These are phyloP conservation scores for Ulmus americana DNA, from an alignment of 331 rosid genomes.

Conservation along the genomic window DNA sequence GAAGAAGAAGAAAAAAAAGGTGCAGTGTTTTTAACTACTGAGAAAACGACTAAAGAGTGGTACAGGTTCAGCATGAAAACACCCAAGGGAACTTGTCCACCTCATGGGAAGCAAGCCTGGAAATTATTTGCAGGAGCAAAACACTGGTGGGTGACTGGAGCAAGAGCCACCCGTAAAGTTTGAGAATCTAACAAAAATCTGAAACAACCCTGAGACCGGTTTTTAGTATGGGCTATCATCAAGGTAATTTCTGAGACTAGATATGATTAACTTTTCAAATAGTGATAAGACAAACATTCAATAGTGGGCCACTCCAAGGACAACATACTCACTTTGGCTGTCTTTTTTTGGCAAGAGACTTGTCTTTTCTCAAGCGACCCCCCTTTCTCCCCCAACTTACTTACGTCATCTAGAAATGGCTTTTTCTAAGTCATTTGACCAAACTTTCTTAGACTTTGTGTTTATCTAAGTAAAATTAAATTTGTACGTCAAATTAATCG, in stretches of 20 bases:
- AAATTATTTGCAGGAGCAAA: background rate
- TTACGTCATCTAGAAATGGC: constrained; percentile 19
- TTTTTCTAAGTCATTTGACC: constrained; percentile 8
- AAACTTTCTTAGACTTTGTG: no score
- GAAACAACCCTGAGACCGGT: constrained; percentile 18
- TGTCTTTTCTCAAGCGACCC: constrained; percentile 45
- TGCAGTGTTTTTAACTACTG: constrained; percentile 1
- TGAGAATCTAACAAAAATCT: constrained; percentile 23
- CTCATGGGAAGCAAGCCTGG: constrained; percentile 9
- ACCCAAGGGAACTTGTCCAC: constrained; percentile 8
- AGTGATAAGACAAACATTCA: constrained; percentile 60
- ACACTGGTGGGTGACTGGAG: background rate
- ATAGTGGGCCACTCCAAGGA: constrained; percentile 55
- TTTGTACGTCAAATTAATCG: no score
- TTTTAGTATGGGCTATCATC: background rate
- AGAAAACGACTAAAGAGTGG: background rate
- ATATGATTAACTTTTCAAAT: constrained; percentile 16
- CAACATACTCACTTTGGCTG: constrained; percentile 25
- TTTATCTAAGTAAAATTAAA: no score
- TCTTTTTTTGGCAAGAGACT: constrained; percentile 31
- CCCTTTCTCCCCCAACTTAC: constrained; percentile 14
- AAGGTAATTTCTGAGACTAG: constrained; percentile 2
- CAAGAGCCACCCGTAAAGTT: constrained; percentile 1
- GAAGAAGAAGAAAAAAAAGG: background rate
- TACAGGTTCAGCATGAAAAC: background rate